Evolutionary conservation across 2,329 filamentous ascomycete species (phyloP).

Genomic region (Apiospora marii): DNA sequence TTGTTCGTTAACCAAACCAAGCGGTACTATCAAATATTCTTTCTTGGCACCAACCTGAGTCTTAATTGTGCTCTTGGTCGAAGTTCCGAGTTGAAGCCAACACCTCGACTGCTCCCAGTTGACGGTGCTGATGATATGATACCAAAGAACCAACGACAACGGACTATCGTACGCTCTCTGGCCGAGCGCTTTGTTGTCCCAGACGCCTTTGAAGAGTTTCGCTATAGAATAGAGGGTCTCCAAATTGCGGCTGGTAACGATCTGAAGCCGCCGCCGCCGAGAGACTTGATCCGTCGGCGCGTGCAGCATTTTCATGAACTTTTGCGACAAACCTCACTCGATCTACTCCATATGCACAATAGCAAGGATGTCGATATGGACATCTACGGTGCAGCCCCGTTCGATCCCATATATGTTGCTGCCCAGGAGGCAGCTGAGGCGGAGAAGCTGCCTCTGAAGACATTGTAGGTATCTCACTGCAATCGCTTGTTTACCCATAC

Average conservation of each 20-base stretch:
- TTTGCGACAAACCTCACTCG: constrained; percentile 7
- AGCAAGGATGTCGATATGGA: constrained; percentile 22
- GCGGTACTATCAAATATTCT: constrained; percentile 56
- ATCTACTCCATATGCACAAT: constrained; percentile 6
- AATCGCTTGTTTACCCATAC: background rate
- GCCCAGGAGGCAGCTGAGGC: constrained; percentile 26
- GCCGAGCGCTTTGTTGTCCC: constrained; percentile 35
- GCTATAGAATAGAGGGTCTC: constrained; percentile 24
- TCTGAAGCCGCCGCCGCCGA: background rate
- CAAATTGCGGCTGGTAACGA: constrained; percentile 4
- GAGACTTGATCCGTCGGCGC: constrained; percentile 23
- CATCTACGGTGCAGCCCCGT: constrained; percentile 26
- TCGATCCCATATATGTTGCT: constrained; percentile 27
- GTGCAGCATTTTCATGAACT: constrained; percentile 16
- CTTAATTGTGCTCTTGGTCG: constrained; percentile 48
- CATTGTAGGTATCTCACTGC: constrained; percentile 35
- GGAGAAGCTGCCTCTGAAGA: constrained; percentile 31
- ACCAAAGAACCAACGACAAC: constrained; percentile 23
- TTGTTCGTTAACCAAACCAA: constrained; percentile 45
- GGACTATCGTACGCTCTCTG: constrained; percentile 30
- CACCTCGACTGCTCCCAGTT: constrained; percentile 27
- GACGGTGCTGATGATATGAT: background rate
- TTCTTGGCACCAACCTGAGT: constrained; percentile 51
- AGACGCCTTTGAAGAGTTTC: constrained; percentile 32
- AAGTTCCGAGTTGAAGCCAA: constrained; percentile 30